Evolutionary conservation across 106 monocot genomes (phyloP), one percentile per base, ranked within the genome.

Genomic region (Dioscorea alata): DNA sequence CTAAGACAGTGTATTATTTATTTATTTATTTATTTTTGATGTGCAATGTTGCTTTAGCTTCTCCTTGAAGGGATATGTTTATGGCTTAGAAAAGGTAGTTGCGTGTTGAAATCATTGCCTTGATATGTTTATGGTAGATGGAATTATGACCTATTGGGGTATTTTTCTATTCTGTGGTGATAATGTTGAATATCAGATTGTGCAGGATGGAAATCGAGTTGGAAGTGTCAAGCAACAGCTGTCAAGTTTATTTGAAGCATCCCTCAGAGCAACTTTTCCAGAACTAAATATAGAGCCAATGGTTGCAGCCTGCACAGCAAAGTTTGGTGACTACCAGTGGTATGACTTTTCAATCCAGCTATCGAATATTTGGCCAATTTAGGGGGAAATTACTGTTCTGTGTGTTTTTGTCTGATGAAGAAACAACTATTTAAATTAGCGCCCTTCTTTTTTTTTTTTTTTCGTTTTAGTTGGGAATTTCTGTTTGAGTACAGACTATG

Each of bases 291-390:
- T 83, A 32, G 87, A 87, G 69, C 92, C 92, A 12, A 34, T 80
- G 51, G 74, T 97, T 68, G 86, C 83, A 16, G 75, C 71, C 51
- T 89, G 80, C 21, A 79, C 76, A 12, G 78, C 69, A 59, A 90
- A 81, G 61, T 87, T 85, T 76, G 92, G 80, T 49, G 92, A 99
- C 71, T 99, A 99, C 64, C 97, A 99, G 65, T 99, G 97, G 97
- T 99, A 76, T 53, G 65, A 16, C 49, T 67, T 70, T 71, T 60
- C 28, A 28, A 49, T 14, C 23, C 2, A 28, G 57, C 24, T 31
- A 6, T 8, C 5, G 5, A 33, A 10, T 63, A 4, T 23, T 50
- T 50, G 8, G 2, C 19, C 25, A 21, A 17, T 24, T 20, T 33
- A 22, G 8, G 62, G 18, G 14, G 13, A 50, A 53, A 4, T 62